Percentiles rank a stretch among this genome's conserved stretches.
These are phyloP conservation scores for Diaporthe citriasiana DNA, from an alignment of 2,329 filamentous ascomycete species.

Conservation along the genomic window DNA sequence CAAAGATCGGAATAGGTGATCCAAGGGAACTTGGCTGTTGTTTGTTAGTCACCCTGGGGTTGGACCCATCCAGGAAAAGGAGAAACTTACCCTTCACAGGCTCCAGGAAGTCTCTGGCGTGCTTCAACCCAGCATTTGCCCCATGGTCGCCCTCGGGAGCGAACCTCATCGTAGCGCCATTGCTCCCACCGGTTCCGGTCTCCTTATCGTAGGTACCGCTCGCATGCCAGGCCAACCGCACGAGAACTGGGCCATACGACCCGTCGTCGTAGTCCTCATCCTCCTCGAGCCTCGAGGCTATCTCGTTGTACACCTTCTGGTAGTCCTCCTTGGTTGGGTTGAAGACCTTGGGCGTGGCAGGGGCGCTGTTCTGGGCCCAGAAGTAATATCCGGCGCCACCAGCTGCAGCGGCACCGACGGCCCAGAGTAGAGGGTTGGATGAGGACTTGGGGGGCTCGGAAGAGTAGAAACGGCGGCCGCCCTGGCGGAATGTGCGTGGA, in stretches of 20 bases:
- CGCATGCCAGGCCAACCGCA: slow-evolving; percentile 94
- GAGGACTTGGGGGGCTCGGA: slow-evolving; percentile 72
- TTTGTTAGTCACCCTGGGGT: slow-evolving; percentile 41
- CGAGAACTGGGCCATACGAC: slow-evolving; percentile 91
- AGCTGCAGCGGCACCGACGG: slow-evolving; percentile 70
- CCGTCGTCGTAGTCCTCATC: slow-evolving; percentile 97
- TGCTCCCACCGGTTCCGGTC: slow-evolving; percentile 91
- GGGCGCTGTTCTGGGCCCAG: slow-evolving; percentile 70
- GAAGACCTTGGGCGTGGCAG: slow-evolving; percentile 71
- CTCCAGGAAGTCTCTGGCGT: slow-evolving; percentile 92
- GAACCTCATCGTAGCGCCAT: slow-evolving; percentile 98
- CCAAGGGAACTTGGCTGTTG: slow-evolving; percentile 86
- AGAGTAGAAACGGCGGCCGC: slow-evolving; percentile 84
- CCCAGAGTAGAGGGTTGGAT: slow-evolving; percentile 66
- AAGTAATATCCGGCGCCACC: slow-evolving; percentile 76
- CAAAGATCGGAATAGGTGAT: slow-evolving; percentile 97
- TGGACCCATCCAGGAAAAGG: not conserved
- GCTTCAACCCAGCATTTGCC: slow-evolving; percentile 90
- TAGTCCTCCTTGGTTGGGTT: slow-evolving; percentile 86
- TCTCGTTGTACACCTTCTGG: slow-evolving; percentile 93
- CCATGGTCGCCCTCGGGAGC: slow-evolving; percentile 89
- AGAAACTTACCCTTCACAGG: slow-evolving; percentile 80
- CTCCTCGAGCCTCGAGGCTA: slow-evolving; percentile 85
- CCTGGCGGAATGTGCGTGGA: slow-evolving; percentile 79
- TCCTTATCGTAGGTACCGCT: slow-evolving; percentile 92